Evolutionary conservation across 257 asterid species (phyloP).

Genomic region (Solanum habrochaites): DNA sequence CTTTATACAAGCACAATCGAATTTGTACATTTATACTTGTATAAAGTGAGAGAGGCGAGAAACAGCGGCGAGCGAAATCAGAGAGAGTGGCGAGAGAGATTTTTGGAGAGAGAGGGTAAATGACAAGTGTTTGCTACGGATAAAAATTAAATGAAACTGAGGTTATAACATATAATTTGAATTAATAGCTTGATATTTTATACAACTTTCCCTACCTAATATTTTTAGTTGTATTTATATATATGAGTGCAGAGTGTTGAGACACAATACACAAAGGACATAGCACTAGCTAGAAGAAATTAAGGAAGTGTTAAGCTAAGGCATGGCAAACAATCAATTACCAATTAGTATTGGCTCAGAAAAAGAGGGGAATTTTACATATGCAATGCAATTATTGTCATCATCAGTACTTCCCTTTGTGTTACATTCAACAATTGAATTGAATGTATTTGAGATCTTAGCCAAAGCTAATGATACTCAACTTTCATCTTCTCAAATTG

Average conservation of each 20-base stretch:
- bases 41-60: no score
- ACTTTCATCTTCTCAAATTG: slow-evolving; percentile 18
- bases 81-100: no score
- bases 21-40: no score
- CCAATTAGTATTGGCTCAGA: neutral
- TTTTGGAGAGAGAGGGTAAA: no score
- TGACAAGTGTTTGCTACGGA: no score
- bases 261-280: no score
- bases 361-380: slow-evolving; percentile 1
- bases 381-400: slow-evolving; percentile 10
- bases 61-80: no score
- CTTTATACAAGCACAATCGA: no score
- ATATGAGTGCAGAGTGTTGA: neutral
- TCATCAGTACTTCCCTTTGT: slow-evolving; percentile 11
- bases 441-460: slow-evolving; percentile 21
- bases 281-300: neutral
- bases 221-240: neutral
- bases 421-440: slow-evolving; percentile 10
- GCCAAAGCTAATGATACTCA: slow-evolving; percentile 4
- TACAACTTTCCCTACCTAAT: neutral
- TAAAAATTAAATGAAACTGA: no score
- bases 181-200: no score
- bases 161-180: no score
- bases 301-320: neutral
- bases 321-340: neutral